These are phyloP conservation scores for Talaromyces sp. DNA, from an alignment of 2,329 filamentous ascomycete genomes.

Conservation along the genomic window DNA sequence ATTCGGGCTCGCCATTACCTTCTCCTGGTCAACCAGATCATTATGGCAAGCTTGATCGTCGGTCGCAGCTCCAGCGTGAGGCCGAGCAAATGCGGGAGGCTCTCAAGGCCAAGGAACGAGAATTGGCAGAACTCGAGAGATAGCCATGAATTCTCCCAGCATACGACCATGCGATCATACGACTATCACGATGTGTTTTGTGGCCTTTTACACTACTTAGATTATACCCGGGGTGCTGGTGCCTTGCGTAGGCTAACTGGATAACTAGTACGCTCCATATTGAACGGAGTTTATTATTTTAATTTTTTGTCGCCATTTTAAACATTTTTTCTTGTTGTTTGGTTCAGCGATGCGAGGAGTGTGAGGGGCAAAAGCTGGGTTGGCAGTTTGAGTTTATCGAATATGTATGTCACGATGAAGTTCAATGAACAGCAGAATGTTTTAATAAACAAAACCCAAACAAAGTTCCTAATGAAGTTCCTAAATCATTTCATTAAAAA, in stretches of 20 bases:
- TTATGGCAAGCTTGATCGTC: constrained; percentile 53
- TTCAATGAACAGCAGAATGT: neutral
- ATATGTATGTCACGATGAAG: neutral
- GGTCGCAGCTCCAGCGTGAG: constrained; percentile 64
- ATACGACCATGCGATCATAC: neutral
- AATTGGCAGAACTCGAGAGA: constrained; percentile 53
- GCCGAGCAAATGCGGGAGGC: constrained; percentile 71
- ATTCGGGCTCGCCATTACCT: constrained; percentile 12
- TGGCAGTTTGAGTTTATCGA: neutral
- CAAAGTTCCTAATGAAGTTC: no score
- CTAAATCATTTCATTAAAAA: neutral
- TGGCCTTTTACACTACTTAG: neutral
- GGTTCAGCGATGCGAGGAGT: neutral
- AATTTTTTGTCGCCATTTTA: neutral
- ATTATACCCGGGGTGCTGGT: neutral
- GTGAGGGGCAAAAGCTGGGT: neutral
- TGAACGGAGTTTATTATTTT: neutral
- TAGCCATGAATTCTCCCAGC: neutral
- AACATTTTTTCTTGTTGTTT: neutral
- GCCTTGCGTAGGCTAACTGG: neutral
- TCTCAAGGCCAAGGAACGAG: constrained; percentile 67
- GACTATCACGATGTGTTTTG: neutral
- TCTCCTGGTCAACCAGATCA: constrained; percentile 43
- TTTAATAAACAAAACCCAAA: no score
- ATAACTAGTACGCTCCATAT: neutral